Evolutionary conservation across 805 yeast species (phyloP).

Genomic region (Wickerhamomyces bovis): DNA sequence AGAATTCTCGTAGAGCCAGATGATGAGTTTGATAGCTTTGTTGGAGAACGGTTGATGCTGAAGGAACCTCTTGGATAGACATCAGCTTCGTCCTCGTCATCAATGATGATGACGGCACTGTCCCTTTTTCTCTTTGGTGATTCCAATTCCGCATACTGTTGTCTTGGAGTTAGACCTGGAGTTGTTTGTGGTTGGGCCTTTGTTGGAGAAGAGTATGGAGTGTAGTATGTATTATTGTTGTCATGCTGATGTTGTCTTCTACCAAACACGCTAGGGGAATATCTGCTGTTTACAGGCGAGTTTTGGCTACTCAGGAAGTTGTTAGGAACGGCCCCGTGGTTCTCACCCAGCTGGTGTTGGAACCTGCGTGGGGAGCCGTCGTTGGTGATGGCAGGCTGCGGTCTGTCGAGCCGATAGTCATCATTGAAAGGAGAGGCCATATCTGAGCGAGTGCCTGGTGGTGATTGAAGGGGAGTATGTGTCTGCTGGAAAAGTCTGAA

Average conservation of each 20-base stretch:
- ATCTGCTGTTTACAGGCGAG: slow-evolving; percentile 20
- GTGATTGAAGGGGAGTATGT: background rate
- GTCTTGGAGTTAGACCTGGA: slow-evolving; percentile 44
- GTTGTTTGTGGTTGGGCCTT: slow-evolving; percentile 20
- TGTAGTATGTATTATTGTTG: slow-evolving; percentile 13
- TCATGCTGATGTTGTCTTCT: slow-evolving; percentile 22
- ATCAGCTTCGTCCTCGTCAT: slow-evolving; percentile 28
- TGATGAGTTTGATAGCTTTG: slow-evolving; percentile 24
- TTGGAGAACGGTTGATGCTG: slow-evolving; percentile 33
- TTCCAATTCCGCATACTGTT: slow-evolving; percentile 60
- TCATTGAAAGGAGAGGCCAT: slow-evolving; percentile 27
- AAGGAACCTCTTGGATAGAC: slow-evolving; percentile 5
- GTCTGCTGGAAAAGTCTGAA: too few relatives aligned
- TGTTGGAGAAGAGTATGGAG: slow-evolving; percentile 30
- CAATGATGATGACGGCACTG: slow-evolving; percentile 42
- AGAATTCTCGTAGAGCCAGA: slow-evolving; percentile 37
- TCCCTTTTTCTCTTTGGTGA: slow-evolving; percentile 61
- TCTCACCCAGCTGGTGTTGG: slow-evolving; percentile 3
- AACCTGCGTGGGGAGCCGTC: slow-evolving; percentile 19
- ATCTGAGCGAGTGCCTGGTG: background rate
- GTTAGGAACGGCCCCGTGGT: slow-evolving; percentile 7
- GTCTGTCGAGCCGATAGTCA: slow-evolving; percentile 18
- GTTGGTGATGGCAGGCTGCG: slow-evolving; percentile 15
- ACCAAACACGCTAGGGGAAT: slow-evolving; percentile 38
- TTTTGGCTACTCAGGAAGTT: slow-evolving; percentile 10